Conservation (phyloP, 495 filamentous ascomycete species). For the Thermothielavioides terrestris region DNA sequence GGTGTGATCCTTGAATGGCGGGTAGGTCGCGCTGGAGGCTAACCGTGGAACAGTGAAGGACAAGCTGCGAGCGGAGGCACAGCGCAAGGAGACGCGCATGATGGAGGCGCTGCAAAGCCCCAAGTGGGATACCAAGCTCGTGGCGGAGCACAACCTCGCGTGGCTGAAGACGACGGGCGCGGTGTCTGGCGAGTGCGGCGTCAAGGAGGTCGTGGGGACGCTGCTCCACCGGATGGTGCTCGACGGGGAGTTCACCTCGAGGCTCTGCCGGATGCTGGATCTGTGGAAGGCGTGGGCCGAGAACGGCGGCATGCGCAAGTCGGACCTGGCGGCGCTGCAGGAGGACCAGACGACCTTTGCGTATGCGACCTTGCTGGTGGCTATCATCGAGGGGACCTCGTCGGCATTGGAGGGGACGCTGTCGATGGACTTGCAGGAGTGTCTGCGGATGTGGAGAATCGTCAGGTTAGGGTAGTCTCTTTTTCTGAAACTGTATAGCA, state of each 20-base stretch:
- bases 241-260: slow-evolving; percentile 36
- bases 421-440: slow-evolving; percentile 54
- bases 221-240: slow-evolving; percentile 48
- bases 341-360: slow-evolving; percentile 41
- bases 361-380: slow-evolving; percentile 44
- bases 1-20: background rate
- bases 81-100: slow-evolving; percentile 36
- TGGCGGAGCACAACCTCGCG: slow-evolving; percentile 40
- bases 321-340: slow-evolving; percentile 39
- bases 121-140: slow-evolving; percentile 43
- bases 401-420: slow-evolving; percentile 43
- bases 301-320: slow-evolving; percentile 48
- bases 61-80: slow-evolving; percentile 23
- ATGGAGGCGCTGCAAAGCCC: slow-evolving; percentile 50
- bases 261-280: slow-evolving; percentile 44
- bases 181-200: slow-evolving; percentile 10
- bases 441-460: slow-evolving; percentile 49
- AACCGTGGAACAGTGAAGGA: slow-evolving; percentile 27
- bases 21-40: background rate
- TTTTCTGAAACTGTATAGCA: background rate
- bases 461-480: slow-evolving; percentile 43
- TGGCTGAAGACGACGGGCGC: slow-evolving; percentile 36
- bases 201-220: slow-evolving; percentile 39
- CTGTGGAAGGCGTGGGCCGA: slow-evolving; percentile 51
- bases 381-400: slow-evolving; percentile 41